phyloP scores from a whole-genome alignment of 306 rosid species.

The Glycine tomentella region DNA sequence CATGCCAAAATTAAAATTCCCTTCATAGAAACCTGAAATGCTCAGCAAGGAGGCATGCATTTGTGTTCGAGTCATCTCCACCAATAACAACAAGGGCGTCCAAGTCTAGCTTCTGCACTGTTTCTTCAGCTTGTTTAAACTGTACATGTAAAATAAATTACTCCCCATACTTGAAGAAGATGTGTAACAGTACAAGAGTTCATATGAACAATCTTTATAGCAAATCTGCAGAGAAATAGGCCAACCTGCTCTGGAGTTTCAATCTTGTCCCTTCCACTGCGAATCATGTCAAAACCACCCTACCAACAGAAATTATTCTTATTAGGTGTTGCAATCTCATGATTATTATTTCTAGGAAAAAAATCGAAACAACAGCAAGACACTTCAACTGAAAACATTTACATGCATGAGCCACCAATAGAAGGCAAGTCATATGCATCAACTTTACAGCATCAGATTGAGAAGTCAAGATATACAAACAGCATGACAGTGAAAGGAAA shows the following conservation, averaged over 20 bases:
- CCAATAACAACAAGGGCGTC: constrained; percentile 97
- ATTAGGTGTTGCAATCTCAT: constrained; percentile 37
- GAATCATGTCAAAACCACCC: constrained; percentile 99
- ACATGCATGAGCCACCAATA: constrained; percentile 19
- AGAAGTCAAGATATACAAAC: constrained; percentile 18
- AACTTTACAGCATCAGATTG: constrained; percentile 4
- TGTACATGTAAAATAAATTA: constrained; percentile 51
- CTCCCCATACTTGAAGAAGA: constrained; percentile 31
- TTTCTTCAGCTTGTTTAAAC: constrained; percentile 97
- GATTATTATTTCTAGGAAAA: constrained; percentile 19
- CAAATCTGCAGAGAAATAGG: constrained; percentile 8
- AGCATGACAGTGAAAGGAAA: background rate
- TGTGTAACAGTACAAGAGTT: background rate
- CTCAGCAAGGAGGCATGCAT: constrained; percentile 98
- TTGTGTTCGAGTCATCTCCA: constrained; percentile 98
- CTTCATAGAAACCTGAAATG: constrained; percentile 73
- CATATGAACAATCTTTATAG: constrained; percentile 14
- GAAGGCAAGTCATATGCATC: constrained; percentile 8
- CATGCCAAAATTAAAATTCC: constrained; percentile 29
- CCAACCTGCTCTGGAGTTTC: constrained; percentile 98
- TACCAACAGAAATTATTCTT: constrained; percentile 48
- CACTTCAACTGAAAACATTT: background rate
- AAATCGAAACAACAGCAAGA: background rate
- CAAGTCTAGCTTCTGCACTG: constrained; percentile 84
- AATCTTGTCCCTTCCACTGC: constrained; percentile 99